A percentile compares a stretch with the other conserved stretches of the same genome.
Conservation (phyloP, 2,329 filamentous ascomycete genomes). For the Cytospora leucostoma region DNA sequence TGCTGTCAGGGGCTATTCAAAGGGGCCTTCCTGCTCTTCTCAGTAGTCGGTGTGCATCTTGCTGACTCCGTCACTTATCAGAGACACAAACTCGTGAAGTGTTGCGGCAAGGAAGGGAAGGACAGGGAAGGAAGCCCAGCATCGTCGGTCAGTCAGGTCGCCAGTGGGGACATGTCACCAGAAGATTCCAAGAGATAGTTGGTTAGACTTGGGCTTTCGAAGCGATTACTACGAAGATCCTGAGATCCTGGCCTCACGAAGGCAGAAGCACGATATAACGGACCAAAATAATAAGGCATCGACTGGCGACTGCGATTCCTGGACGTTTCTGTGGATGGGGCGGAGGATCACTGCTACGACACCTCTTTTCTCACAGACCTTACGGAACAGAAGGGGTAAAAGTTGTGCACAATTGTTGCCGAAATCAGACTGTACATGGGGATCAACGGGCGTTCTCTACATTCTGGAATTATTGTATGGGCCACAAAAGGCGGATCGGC, state of each 20-base stretch:
- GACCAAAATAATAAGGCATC: slow-evolving; percentile 11
- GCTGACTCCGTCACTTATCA: slow-evolving; percentile 37
- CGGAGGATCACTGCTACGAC: background rate
- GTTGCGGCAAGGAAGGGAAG: slow-evolving; percentile 50
- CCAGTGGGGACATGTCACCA: slow-evolving; percentile 27
- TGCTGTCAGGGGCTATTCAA: too few species aligned
- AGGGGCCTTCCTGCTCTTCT: too few species aligned
- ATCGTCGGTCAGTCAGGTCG: slow-evolving; percentile 24
- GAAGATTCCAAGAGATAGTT: slow-evolving; percentile 26
- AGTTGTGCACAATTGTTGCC: background rate
- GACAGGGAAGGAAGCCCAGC: slow-evolving; percentile 24
- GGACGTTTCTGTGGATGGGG: background rate
- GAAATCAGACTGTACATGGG: background rate
- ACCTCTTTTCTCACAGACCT: too few species aligned
- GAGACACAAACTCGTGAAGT: slow-evolving; percentile 66
- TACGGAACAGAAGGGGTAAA: background rate
- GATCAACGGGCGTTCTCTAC: background rate
- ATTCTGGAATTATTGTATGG: background rate
- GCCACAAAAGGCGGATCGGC: background rate
- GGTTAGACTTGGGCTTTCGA: background rate
- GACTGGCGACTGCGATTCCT: background rate
- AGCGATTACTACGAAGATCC: background rate
- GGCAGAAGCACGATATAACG: slow-evolving; percentile 22
- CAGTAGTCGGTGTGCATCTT: background rate
- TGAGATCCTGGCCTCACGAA: background rate